Evolutionary conservation across 2,329 filamentous ascomycete species (phyloP), one percentile per base, ranked within the genome.

Genomic region (Diplodia sapinea): DNA sequence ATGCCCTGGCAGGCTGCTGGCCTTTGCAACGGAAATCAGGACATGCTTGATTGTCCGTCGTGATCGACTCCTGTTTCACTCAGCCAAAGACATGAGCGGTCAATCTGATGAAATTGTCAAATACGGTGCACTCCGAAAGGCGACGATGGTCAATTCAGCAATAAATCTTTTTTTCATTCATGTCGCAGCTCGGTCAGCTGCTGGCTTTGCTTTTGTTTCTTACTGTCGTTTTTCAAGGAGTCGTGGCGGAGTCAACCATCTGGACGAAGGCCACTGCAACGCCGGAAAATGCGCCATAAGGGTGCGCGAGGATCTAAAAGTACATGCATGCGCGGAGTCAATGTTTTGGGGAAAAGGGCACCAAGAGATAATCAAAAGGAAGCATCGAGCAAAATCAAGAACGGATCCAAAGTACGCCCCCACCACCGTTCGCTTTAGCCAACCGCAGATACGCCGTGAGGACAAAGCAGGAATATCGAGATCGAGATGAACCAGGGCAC

Each of bases 291-390:
- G 59, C 57, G 57, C 57, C 57, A 50, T 62, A 43, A 23, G 40
- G 57, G 49, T 62, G 57, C 59, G 59, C 59, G 29, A 63, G 47
- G 59, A 51, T 52, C 55, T 67, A 67, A 61, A 56, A 61, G 36
- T 67, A 67, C 65, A 67, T 67, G 65, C 65, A 67, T 59, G 65
- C 65, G 65, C 55, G 43, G 47, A 56, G 65, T 67, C 65, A 59
- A 67, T 67, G 65, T 51, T 61, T 57, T 66, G 36, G 40, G 64
- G 31, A 38, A 57, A n/a, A 36, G 64, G 52, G 64, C 52, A 63
- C 59, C 31, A 63, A 63, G 33, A 63, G 26, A 31, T 7, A 47
- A 50, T n/a, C 43, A 63, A 63, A 38, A 29, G 59, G 47, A 63
- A 63, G 59, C 59, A 63, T 63, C 59, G 13, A 62, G 59, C 50